Evolutionary conservation across 2,329 filamentous ascomycete species (phyloP).

Genomic region (Stachybotrys elegans): DNA sequence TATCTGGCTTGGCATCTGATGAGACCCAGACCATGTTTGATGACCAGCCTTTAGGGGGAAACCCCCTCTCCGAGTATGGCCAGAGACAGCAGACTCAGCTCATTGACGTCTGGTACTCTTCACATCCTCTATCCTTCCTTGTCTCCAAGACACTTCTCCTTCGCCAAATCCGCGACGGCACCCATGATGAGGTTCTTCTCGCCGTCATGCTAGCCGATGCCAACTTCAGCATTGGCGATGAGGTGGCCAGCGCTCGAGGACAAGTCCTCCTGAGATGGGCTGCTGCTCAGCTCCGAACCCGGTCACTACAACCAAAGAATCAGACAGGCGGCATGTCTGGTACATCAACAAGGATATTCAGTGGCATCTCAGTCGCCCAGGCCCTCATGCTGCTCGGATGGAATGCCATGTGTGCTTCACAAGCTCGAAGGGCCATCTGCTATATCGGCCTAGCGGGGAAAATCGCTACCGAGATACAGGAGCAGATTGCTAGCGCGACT

Average conservation of each 20-base stretch:
- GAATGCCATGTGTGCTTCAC: conserved; percentile 26
- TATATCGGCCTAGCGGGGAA: conserved; percentile 27
- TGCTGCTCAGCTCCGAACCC: conserved; percentile 23
- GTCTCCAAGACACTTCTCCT: conserved; percentile 36
- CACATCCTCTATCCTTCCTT: conserved; percentile 32
- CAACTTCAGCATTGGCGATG: conserved; percentile 25
- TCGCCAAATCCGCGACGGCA: conserved; percentile 30
- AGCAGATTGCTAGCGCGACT: conserved; percentile 20
- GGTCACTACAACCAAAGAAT: conserved; percentile 18
- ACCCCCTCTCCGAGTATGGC: conserved; percentile 23
- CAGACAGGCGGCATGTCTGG: conserved; percentile 19
- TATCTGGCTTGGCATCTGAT: conserved; percentile 21
- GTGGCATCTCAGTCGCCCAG: conserved; percentile 26
- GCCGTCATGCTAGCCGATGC: conserved; percentile 34
- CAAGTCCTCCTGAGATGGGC: conserved; percentile 29
- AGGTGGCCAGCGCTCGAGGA: conserved; percentile 19
- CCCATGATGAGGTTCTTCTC: conserved; percentile 31
- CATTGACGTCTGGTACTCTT: conserved; percentile 36
- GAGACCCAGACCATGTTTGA: conserved; percentile 26
- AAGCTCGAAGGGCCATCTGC: conserved; percentile 27
- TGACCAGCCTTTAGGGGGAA: conserved; percentile 12
- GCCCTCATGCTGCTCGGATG: conserved; percentile 29
- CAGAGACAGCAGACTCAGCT: conserved; percentile 27
- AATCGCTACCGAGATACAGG: conserved; percentile 24
- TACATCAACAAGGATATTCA: conserved; percentile 26